Evolutionary conservation across 2,329 filamentous ascomycete species (phyloP).

Genomic region (Aureobasidium sp.): DNA sequence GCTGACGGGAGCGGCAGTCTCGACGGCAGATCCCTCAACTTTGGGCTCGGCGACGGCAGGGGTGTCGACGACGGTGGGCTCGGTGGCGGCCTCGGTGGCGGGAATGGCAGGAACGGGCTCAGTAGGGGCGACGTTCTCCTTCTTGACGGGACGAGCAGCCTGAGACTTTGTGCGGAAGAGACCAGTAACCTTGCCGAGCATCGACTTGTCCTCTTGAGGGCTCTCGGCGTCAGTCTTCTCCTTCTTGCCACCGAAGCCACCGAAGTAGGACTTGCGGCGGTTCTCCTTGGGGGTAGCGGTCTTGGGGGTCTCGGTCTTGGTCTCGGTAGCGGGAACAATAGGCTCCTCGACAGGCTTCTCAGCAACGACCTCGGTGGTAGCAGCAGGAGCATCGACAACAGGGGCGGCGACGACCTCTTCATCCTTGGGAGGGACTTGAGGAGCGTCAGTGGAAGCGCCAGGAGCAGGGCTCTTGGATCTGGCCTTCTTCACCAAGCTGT

Average conservation of each 20-base stretch:
- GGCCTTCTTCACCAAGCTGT: conserved; percentile 14
- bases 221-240: conserved; percentile 21
- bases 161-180: conserved; percentile 34
- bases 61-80: not conserved
- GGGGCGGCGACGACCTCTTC: conserved; percentile 16
- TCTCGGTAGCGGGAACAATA: conserved; percentile 6
- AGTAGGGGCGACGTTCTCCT: conserved; percentile 27
- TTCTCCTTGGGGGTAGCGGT: conserved; percentile 15
- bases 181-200: conserved; percentile 21
- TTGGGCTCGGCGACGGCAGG: conserved; percentile 12
- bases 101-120: conserved; percentile 15
- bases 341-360: conserved; percentile 13
- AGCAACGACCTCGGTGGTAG: conserved; percentile 17
- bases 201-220: conserved; percentile 18
- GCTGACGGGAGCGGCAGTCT: conserved; percentile 22
- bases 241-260: conserved; percentile 16
- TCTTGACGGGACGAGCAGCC: conserved; percentile 30
- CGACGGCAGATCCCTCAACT: conserved; percentile 19
- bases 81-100: conserved; percentile 7
- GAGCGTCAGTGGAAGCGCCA: conserved; percentile 12
- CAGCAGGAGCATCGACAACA: conserved; percentile 14
- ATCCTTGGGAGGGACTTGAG: conserved; percentile 18
- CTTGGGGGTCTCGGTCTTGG: conserved; percentile 12
- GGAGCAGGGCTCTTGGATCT: conserved; percentile 17
- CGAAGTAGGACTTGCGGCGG: conserved; percentile 18